A percentile compares a stretch with the other conserved stretches of the same genome.
These are phyloP conservation scores for Calendula officinalis DNA, from an alignment of 129 eudicot genomes.

Conservation along the genomic window DNA sequence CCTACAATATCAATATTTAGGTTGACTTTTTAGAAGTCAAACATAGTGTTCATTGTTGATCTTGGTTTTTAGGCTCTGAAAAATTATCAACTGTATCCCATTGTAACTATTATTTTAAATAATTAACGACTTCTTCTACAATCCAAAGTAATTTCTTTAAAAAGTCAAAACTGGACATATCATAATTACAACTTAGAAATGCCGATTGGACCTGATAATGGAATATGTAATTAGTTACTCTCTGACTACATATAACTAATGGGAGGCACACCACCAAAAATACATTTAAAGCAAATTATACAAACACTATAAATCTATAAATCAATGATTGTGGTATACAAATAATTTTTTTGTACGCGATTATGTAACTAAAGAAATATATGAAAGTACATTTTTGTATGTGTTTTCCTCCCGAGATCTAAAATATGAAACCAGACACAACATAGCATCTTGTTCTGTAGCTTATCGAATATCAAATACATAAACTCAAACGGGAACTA, in stretches of 20 bases:
- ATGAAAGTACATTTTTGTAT: too few species aligned
- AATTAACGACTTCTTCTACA: not conserved
- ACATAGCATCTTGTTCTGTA: not conserved
- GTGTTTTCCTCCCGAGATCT: not conserved
- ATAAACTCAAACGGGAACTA: not conserved
- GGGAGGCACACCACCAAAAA: too few species aligned
- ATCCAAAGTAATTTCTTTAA: not conserved
- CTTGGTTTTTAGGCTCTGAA: not conserved
- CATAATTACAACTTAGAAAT: not conserved
- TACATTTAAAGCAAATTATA: too few species aligned
- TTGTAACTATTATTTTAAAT: not conserved
- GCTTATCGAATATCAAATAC: not conserved
- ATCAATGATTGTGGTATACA: too few species aligned
- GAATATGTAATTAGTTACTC: too few species aligned
- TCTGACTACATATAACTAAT: too few species aligned
- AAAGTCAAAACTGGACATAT: slow-evolving; percentile 5
- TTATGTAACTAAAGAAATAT: too few species aligned
- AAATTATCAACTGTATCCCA: not conserved
- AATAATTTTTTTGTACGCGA: too few species aligned
- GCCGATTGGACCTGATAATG: too few species aligned
- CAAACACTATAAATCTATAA: too few species aligned
- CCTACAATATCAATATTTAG: slow-evolving; percentile 21
- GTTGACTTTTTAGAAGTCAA: slow-evolving; percentile 5
- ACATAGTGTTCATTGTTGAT: not conserved
- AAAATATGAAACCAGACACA: not conserved